Evolutionary conservation across 176 grass and related monocot species (phyloP).

Genomic region (Luzula sylvatica): DNA sequence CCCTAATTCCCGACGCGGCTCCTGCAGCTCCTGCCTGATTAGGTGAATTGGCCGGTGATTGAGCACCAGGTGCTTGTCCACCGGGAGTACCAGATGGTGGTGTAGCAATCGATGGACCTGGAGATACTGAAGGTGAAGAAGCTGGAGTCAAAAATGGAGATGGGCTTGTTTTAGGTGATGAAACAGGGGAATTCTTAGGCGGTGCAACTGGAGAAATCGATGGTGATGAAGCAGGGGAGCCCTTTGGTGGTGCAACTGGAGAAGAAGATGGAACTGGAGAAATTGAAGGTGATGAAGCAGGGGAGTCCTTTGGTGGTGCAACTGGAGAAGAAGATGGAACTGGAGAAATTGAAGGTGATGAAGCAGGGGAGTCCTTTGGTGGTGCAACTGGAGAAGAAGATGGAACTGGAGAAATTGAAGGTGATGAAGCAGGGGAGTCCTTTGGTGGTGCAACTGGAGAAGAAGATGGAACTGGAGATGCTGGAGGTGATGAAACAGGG

Average conservation of each 20-base stretch:
- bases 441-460: background rate
- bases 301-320: too few relatives aligned
- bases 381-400: background rate
- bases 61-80: background rate
- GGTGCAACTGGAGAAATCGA: background rate
- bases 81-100: background rate
- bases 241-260: background rate
- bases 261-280: background rate
- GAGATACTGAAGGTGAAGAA: background rate
- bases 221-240: background rate
- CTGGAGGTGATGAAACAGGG: conserved; percentile 1
- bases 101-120: too few relatives aligned
- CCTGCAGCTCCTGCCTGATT: background rate
- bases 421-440: background rate
- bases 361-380: too few relatives aligned
- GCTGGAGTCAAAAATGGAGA: background rate
- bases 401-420: background rate
- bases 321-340: background rate
- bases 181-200: background rate
- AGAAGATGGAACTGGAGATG: background rate
- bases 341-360: too few relatives aligned
- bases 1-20: background rate
- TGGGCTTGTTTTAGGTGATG: background rate
- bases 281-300: too few relatives aligned
- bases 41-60: background rate